A percentile compares a stretch with the other conserved stretches of the same genome.
Conservation (phyloP, 2,329 filamentous ascomycete species). For the Fonsecaea multimorphosa region DNA sequence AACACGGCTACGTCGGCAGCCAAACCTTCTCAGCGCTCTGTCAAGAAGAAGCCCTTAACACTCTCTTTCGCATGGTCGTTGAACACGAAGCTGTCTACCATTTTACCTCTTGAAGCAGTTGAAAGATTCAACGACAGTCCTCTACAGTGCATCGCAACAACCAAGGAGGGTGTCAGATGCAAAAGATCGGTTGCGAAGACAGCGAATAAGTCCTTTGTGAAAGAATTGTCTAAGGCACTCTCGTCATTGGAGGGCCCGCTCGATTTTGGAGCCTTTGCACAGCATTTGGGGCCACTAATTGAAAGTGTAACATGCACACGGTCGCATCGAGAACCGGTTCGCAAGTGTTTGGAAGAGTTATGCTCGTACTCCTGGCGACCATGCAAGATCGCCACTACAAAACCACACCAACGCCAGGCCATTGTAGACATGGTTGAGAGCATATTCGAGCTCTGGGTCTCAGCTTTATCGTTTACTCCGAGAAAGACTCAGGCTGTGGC, state of each 20-base stretch:
- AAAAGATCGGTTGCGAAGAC: not conserved
- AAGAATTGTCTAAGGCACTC: not conserved
- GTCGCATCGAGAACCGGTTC: not conserved
- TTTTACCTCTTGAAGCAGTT: conserved; percentile 14
- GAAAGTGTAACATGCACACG: not conserved
- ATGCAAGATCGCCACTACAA: not conserved
- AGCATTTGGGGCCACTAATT: not conserved
- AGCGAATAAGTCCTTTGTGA: not conserved
- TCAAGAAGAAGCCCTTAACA: not conserved
- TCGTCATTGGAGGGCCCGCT: not conserved
- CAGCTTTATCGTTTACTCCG: not conserved
- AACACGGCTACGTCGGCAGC: not conserved
- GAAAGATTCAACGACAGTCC: conserved; percentile 14
- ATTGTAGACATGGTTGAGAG: not conserved
- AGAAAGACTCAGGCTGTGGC: not conserved
- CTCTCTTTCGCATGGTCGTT: not conserved
- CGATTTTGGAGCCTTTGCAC: not conserved
- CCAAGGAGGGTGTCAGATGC: not conserved
- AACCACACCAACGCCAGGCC: not conserved
- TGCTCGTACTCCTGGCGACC: conserved; percentile 1
- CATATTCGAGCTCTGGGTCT: not conserved
- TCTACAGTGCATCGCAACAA: conserved; percentile 9
- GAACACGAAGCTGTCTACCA: conserved; percentile 7
- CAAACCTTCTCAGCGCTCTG: not conserved
- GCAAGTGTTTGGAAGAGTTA: conserved; percentile 1